These are phyloP conservation scores for Alnus rubra DNA, from an alignment of 306 rosid species.

Conservation along the genomic window DNA sequence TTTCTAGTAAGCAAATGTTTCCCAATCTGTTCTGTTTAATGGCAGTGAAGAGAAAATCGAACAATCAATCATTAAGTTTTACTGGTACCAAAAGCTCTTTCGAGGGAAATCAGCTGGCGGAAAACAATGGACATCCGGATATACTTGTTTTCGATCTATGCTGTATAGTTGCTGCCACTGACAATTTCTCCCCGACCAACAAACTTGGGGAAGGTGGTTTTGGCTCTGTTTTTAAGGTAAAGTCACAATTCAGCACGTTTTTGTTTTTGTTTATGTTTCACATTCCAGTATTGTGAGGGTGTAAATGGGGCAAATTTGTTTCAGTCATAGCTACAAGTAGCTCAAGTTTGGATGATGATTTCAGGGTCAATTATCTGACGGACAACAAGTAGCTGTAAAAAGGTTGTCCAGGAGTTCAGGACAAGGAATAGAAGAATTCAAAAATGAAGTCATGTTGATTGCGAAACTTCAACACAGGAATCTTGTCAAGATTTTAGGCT, in stretches of 20 bases:
- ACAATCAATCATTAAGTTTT: neutral
- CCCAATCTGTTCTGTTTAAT: neutral
- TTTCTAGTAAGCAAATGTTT: neutral
- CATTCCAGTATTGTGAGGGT: neutral
- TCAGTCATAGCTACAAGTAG: neutral
- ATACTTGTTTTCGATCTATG: conserved; percentile 9
- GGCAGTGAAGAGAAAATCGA: neutral
- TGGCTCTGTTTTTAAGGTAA: neutral
- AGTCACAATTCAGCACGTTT: neutral
- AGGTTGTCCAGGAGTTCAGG: conserved; percentile 35
- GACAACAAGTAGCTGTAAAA: conserved; percentile 38
- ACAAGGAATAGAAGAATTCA: conserved; percentile 42
- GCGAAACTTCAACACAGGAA: conserved; percentile 44
- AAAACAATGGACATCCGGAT: neutral
- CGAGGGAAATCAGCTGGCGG: conserved; percentile 1
- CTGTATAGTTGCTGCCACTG: neutral
- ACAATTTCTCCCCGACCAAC: neutral
- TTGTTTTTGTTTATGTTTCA: too few relatives aligned
- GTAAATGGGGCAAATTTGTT: neutral
- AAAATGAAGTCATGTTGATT: conserved; percentile 34
- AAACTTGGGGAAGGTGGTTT: conserved; percentile 1
- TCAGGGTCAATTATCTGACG: conserved; percentile 33
- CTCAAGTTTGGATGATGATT: neutral
- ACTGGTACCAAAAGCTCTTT: conserved; percentile 14
- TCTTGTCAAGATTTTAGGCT: conserved; percentile 42